phyloP scores from a whole-genome alignment of 2,329 filamentous ascomycete species.

The Aspergillus hortae region DNA sequence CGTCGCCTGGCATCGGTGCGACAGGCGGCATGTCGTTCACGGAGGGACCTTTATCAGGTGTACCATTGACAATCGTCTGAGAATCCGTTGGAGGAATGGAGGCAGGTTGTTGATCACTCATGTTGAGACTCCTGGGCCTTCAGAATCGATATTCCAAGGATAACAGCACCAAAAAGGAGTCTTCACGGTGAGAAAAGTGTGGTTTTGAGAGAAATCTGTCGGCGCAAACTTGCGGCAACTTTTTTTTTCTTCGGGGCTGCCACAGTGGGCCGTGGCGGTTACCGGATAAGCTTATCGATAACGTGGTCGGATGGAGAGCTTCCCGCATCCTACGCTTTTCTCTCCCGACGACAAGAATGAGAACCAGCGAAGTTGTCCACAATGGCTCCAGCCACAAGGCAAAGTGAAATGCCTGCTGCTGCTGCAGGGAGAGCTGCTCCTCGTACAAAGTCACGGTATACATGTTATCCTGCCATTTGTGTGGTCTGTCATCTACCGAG shows the following conservation, averaged over 20 bases:
- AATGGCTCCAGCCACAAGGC: conserved; percentile 17
- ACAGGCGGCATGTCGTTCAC: conserved; percentile 28
- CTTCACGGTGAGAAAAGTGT: neutral
- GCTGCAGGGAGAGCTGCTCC: conserved; percentile 9
- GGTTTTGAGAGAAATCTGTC: conserved; percentile 1
- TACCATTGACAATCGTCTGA: conserved; percentile 15
- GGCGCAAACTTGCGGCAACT: conserved; percentile 11
- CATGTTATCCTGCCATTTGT: neutral
- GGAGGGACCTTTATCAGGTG: conserved; percentile 23
- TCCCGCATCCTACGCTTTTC: neutral
- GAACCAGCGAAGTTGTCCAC: neutral
- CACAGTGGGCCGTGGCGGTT: conserved; percentile 23
- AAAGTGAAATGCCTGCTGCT: conserved; percentile 6
- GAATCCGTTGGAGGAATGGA: conserved; percentile 10
- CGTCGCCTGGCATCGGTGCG: conserved; percentile 29
- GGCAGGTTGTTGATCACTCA: conserved; percentile 21
- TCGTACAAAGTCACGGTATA: conserved; percentile 27
- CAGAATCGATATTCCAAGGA: conserved; percentile 1
- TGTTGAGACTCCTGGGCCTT: conserved; percentile 12
- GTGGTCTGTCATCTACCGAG: neutral
- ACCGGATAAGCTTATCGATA: conserved; percentile 30
- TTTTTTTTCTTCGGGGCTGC: conserved; percentile 28
- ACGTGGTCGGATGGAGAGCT: neutral
- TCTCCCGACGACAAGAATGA: neutral
- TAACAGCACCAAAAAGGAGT: conserved; percentile 9